A percentile compares a stretch with the other conserved stretches of the same genome.
phyloP scores from a whole-genome alignment of 1,284 basidiomycete genomes.

The Neotropicomus parvogracilis region DNA sequence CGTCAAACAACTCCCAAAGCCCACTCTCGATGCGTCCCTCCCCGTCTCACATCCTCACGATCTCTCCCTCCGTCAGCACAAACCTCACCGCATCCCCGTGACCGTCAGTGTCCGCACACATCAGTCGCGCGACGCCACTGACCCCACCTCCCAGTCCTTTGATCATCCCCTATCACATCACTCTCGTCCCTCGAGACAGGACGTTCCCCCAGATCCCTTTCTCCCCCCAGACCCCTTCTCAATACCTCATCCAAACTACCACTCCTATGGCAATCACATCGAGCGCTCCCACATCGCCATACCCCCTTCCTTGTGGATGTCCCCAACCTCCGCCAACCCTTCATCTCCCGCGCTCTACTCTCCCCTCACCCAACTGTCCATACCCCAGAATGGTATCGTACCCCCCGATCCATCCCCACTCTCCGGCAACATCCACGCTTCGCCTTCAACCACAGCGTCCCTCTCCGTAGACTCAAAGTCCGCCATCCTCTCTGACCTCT shows the following conservation, averaged over 20 bases:
- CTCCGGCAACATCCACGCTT: conserved; percentile 32
- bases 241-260: conserved; percentile 28
- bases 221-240: conserved; percentile 21
- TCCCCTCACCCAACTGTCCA: conserved; percentile 31
- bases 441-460: conserved; percentile 44
- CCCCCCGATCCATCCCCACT: conserved; percentile 35
- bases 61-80: conserved; percentile 14
- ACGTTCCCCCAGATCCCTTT: conserved; percentile 13
- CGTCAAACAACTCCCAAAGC: conserved; percentile 17
- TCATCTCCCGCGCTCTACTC: conserved; percentile 37
- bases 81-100: conserved; percentile 14
- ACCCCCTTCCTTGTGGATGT: conserved; percentile 80
- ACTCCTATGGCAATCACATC: conserved; percentile 34
- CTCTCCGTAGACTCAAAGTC: conserved; percentile 48
- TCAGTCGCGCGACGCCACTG: conserved; percentile 2
- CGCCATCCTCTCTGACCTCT: conserved; percentile 65
- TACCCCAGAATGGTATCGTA: conserved; percentile 36
- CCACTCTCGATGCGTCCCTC: conserved; percentile 8
- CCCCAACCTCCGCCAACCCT: conserved; percentile 52
- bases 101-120: conserved; percentile 12
- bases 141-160: conserved; percentile 17
- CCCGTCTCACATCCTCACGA: conserved; percentile 6
- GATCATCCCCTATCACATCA: conserved; percentile 21
- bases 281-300: conserved; percentile 55
- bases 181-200: conserved; percentile 13